phyloP scores from a whole-genome alignment of 495 filamentous ascomycete genomes.

The Penicillium longicatenatum region DNA sequence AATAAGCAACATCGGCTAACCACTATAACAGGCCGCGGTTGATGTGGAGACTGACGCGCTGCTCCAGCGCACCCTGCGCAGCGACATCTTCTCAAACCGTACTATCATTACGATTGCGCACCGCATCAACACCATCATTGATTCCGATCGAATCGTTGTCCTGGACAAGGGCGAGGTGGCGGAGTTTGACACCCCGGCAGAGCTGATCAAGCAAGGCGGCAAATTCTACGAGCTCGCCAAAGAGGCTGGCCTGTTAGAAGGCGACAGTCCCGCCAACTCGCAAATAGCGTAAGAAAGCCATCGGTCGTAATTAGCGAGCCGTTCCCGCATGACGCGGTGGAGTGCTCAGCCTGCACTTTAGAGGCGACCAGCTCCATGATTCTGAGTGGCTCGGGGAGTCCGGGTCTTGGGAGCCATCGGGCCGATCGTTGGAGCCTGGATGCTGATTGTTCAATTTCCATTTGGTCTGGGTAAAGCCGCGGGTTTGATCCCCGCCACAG shows the following conservation, averaged over 20 bases:
- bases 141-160: constrained; percentile 88
- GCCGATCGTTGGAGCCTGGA: constrained; percentile 20
- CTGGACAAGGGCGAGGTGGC: constrained; percentile 68
- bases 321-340: constrained; percentile 11
- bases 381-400: constrained; percentile 30
- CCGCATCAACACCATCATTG: constrained; percentile 94
- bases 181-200: constrained; percentile 60
- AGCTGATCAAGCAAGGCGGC: constrained; percentile 53
- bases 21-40: constrained; percentile 67
- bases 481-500: constrained; percentile 9
- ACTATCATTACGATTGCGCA: constrained; percentile 99
- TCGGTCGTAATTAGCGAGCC: constrained; percentile 16
- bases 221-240: constrained; percentile 60
- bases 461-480: constrained; percentile 21
- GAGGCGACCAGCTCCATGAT: constrained; percentile 11
- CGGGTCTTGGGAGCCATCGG: constrained; percentile 18
- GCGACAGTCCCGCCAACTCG: constrained; percentile 35
- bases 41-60: constrained; percentile 93
- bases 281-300: constrained; percentile 23
- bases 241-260: constrained; percentile 57
- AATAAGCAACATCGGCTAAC: not conserved
- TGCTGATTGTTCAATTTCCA: constrained; percentile 19
- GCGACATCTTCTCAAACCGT: constrained; percentile 73
- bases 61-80: constrained; percentile 61
- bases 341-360: constrained; percentile 12